These are phyloP conservation scores for Xylariomycetidae sp. DNA, from an alignment of 2,329 filamentous ascomycete genomes.

Conservation along the genomic window DNA sequence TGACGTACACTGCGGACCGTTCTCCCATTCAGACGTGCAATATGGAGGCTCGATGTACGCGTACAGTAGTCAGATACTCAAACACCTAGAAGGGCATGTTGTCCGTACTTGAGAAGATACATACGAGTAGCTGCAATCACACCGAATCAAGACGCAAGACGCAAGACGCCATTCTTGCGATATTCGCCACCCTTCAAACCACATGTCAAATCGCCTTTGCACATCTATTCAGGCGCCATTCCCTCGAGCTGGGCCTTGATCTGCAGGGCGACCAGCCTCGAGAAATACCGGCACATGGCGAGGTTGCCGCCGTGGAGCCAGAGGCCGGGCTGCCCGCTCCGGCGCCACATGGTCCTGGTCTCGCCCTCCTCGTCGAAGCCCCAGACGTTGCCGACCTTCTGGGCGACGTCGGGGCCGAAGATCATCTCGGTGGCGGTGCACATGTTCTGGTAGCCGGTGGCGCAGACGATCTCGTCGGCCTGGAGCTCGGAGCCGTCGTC, in stretches of 20 bases:
- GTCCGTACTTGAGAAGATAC: too few species aligned
- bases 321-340: constrained; percentile 56
- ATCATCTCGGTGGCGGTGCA: constrained; percentile 53
- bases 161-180: too few species aligned
- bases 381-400: constrained; percentile 54
- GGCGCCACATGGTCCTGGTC: constrained; percentile 51
- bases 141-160: too few species aligned
- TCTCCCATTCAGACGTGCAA: too few species aligned
- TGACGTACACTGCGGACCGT: too few species aligned
- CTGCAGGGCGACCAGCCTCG: constrained; percentile 46
- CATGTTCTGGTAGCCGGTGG: constrained; percentile 61
- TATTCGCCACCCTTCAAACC: too few species aligned
- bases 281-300: constrained; percentile 56
- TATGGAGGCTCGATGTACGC: too few species aligned
- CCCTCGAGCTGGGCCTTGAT: constrained; percentile 39
- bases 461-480: constrained; percentile 52
- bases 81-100: too few species aligned
- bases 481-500: constrained; percentile 43
- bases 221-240: constrained; percentile 4
- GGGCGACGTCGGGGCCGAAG: constrained; percentile 56
- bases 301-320: constrained; percentile 64
- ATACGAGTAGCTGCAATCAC: too few species aligned
- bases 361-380: constrained; percentile 53
- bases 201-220: too few species aligned
- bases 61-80: too few species aligned